A percentile compares a stretch with the other conserved stretches of the same genome.
Conservation (phyloP, 768 basidiomycete species). For the Rubroboletus satanas region DNA sequence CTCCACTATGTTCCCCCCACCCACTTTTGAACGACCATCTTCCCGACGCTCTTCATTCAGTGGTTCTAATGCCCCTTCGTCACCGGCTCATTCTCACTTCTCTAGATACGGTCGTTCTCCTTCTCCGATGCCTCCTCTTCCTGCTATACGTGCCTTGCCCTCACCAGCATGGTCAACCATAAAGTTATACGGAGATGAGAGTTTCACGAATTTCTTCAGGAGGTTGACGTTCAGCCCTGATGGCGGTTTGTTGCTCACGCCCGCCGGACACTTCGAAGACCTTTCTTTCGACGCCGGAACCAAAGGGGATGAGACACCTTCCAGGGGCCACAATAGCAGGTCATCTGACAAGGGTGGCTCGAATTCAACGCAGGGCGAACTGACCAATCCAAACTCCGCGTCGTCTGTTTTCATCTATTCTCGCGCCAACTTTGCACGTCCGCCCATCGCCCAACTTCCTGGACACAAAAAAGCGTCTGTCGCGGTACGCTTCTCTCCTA, state of each 20-base stretch:
- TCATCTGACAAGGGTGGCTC: conserved; percentile 35
- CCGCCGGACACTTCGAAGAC: conserved; percentile 97
- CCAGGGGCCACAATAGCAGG: conserved; percentile 57
- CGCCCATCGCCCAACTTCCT: conserved; percentile 91
- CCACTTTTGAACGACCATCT: conserved; percentile 58
- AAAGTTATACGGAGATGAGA: conserved; percentile 92
- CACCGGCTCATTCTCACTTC: conserved; percentile 56
- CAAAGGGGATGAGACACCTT: conserved; percentile 40
- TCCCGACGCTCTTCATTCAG: conserved; percentile 67
- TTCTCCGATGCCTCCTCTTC: conserved; percentile 88
- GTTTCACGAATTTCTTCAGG: conserved; percentile 92
- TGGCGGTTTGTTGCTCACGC: conserved; percentile 88
- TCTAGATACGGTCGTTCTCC: conserved; percentile 76
- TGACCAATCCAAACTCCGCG: conserved; percentile 36
- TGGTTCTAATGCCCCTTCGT: conserved; percentile 74
- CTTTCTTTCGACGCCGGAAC: conserved; percentile 49
- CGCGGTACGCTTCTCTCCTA: conserved; percentile 89
- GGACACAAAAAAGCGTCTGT: conserved; percentile 96
- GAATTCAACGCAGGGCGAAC: conserved; percentile 30
- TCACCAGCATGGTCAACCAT: conserved; percentile 63
- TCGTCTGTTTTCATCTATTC: conserved; percentile 92
- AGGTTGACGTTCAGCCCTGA: conserved; percentile 93
- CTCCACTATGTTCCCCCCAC: conserved; percentile 43
- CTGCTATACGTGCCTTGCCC: conserved; percentile 78
- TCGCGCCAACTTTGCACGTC: conserved; percentile 87